Percentiles rank a stretch among this genome's conserved stretches.
Evolutionary conservation across 2,329 filamentous ascomycete species (phyloP).

Genomic region (Talaromyces sp.): DNA sequence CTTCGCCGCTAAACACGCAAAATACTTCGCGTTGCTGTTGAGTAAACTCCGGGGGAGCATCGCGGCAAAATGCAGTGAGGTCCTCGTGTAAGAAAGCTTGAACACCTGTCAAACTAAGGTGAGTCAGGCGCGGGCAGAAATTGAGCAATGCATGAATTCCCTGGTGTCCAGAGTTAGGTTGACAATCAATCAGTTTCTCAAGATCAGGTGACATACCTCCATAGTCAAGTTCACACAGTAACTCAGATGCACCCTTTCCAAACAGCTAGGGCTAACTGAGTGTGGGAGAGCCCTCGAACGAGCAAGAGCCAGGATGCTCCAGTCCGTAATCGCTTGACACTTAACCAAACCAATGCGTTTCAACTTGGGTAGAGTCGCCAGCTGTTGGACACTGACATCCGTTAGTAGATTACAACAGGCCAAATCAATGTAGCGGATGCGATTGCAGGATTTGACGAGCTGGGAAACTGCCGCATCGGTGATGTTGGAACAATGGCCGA

Average conservation of each 20-base stretch:
- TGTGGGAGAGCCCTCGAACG: slow-evolving; percentile 55
- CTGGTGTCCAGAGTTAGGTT: slow-evolving; percentile 48
- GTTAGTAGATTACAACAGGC: slow-evolving; percentile 92
- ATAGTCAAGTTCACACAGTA: slow-evolving; percentile 86
- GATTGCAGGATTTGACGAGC: slow-evolving; percentile 79
- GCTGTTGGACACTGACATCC: slow-evolving; percentile 75
- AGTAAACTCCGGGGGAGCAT: slow-evolving; percentile 86
- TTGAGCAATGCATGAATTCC: slow-evolving; percentile 88
- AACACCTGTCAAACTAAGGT: slow-evolving; percentile 90
- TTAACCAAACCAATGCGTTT: slow-evolving; percentile 95
- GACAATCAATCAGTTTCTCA: background rate
- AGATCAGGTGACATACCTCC: slow-evolving; percentile 54
- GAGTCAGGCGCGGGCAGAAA: slow-evolving; percentile 85
- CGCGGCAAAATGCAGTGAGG: slow-evolving; percentile 77
- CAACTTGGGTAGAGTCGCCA: slow-evolving; percentile 85
- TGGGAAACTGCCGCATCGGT: slow-evolving; percentile 84
- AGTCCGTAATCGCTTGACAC: slow-evolving; percentile 83
- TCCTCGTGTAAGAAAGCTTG: slow-evolving; percentile 84
- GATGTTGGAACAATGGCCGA: slow-evolving; percentile 88
- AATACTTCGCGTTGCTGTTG: slow-evolving; percentile 93
- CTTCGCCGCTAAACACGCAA: slow-evolving; percentile 90
- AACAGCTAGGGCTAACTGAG: slow-evolving; percentile 60
- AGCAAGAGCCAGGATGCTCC: slow-evolving; percentile 80
- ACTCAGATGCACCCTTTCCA: slow-evolving; percentile 93
- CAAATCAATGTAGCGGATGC: slow-evolving; percentile 94